A percentile compares a stretch with the other conserved stretches of the same genome.
Conservation (phyloP, 139 green algal genomes). For the Picochlorum sp. region DNA sequence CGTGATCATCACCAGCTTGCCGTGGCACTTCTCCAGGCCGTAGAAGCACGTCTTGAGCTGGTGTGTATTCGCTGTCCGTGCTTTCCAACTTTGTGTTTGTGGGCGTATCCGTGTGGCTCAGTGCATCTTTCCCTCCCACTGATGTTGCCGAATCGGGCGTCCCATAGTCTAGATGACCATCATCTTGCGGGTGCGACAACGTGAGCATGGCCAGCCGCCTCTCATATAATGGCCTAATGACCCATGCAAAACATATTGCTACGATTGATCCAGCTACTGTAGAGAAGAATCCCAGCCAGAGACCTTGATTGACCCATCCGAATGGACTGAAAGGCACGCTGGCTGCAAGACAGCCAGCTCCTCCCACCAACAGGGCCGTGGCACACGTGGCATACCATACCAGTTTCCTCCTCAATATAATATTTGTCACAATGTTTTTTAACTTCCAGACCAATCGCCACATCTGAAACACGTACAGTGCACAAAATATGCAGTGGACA, state of each 20-base stretch:
- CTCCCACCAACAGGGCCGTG: slow-evolving; percentile 7
- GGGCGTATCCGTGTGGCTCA: too few relatives aligned
- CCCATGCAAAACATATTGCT: neutral
- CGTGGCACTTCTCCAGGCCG: too few relatives aligned
- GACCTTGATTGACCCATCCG: slow-evolving; percentile 28
- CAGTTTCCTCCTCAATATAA: slow-evolving; percentile 10
- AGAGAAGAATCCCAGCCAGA: slow-evolving; percentile 23
- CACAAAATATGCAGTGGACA: slow-evolving; percentile 1
- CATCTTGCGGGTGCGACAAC: too few relatives aligned
- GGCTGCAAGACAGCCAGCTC: slow-evolving; percentile 6
- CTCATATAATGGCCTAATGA: neutral
- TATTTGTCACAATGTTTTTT: slow-evolving; percentile 14
- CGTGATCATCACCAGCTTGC: too few relatives aligned
- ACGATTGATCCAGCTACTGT: neutral
- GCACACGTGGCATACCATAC: neutral
- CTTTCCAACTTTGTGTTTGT: too few relatives aligned
- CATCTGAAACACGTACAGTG: slow-evolving; percentile 11
- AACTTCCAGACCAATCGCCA: slow-evolving; percentile 1
- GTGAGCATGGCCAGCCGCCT: neutral
- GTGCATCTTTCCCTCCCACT: too few relatives aligned
- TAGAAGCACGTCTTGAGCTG: too few relatives aligned
- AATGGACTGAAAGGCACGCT: slow-evolving; percentile 20
- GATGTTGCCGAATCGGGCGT: too few relatives aligned
- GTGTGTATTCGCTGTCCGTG: too few relatives aligned
- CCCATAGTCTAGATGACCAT: too few relatives aligned